Evolutionary conservation across 441 rosid genomes (phyloP), one percentile per base, ranked within the genome.

Genomic region (Metrosideros polymorpha): DNA sequence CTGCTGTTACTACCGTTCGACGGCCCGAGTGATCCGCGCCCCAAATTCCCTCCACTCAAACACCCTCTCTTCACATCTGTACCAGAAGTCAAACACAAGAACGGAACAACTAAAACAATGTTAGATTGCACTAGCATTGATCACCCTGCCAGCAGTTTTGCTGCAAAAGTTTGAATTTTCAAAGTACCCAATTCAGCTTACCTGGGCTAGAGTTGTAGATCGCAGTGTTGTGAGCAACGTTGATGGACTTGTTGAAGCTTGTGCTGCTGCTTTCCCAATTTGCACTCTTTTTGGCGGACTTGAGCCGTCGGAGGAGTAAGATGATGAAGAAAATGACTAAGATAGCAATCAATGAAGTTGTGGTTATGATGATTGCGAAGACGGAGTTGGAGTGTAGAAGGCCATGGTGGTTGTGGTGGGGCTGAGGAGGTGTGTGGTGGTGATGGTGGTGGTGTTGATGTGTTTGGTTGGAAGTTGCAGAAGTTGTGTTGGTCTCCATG

Each of bases 61-160:
- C 97, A 97, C 79, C 94, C 93, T 30, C 92, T 95, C 83, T 93
- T 94, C 77, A 95, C 95, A 85, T 94, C 96, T 95, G 86, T 49
- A 83, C 27, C 79, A 22, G 79, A 39, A 22, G 39, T 71, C 79
- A 32, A 86, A 82, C 52, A 4, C 66, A 25, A 18, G 19, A 17
- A 4, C 9, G 12, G 52, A 51, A 35, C 42, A 47, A 25, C 22
- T 39, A 25, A 18, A 29, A 85, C 17, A 8, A 45, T 54, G 30
- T 18, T 4, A 57, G 39, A 85, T 49, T 27, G 22, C 47, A 14
- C 47, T 5, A 71, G 79, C 79, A 71, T 39, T 39, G 79, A 22
- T 19, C 79, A 35, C 47, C 49, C 25, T 5, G n/a, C 47, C 47
- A 71, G 5, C 79, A 22, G 79, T 71, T 71, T 71, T 71, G 49